These are phyloP conservation scores for Tuctoria greenei DNA, from an alignment of 176 grass and related monocot genomes.

Conservation along the genomic window DNA sequence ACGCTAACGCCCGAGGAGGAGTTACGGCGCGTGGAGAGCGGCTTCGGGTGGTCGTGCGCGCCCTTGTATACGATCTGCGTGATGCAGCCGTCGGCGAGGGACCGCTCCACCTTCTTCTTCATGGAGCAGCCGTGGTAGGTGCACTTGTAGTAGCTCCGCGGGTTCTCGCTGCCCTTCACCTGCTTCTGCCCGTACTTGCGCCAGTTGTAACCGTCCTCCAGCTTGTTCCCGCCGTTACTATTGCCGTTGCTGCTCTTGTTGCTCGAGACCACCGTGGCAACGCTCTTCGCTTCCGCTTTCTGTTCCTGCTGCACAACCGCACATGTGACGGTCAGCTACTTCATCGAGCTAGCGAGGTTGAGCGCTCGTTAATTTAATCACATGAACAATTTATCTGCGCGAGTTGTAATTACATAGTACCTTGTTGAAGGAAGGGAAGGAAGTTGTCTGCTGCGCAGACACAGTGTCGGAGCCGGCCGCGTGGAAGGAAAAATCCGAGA, in stretches of 20 bases:
- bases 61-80: conserved; percentile 94
- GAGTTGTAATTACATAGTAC: conserved; percentile 3
- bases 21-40: conserved; percentile 57
- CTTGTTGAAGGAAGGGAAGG: conserved; percentile 45
- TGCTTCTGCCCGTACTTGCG: conserved; percentile 98
- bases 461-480: no score
- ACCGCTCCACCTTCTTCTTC: conserved; percentile 94
- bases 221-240: conserved; percentile 32
- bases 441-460: no score
- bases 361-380: no score
- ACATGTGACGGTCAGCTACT: no score
- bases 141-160: conserved; percentile 99
- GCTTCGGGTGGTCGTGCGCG: conserved; percentile 82
- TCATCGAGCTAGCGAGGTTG: no score
- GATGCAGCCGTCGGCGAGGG: conserved; percentile 61
- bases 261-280: neutral
- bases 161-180: conserved; percentile 94
- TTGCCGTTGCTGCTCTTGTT: neutral
- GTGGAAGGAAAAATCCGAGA: conserved; percentile 48
- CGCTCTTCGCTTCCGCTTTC: conserved; percentile 3
- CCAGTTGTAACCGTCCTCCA: conserved; percentile 92
- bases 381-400: no score
- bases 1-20: neutral
- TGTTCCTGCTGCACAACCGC: neutral
- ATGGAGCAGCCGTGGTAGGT: conserved; percentile 74